Conservation (phyloP, 2,329 filamentous ascomycete species). For the Colletotrichum tropicicola region DNA sequence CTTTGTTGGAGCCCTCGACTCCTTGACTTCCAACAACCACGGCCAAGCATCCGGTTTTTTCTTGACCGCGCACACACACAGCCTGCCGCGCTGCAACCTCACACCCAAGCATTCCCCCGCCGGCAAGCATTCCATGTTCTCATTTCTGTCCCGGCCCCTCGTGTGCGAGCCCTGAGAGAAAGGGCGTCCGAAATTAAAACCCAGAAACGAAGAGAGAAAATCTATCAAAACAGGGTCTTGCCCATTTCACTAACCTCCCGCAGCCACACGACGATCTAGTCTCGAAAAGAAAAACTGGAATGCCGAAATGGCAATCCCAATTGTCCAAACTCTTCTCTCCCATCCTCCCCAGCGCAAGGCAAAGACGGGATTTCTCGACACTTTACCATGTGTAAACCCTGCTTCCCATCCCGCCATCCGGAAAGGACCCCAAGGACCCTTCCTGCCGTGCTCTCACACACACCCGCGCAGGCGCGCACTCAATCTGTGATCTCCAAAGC, state of each 20-base stretch:
- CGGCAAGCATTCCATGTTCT: background rate
- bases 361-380: background rate
- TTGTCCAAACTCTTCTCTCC: background rate
- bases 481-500: background rate
- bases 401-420: background rate
- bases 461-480: background rate
- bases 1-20: too few relatives aligned
- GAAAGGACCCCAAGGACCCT: background rate
- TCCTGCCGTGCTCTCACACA: background rate
- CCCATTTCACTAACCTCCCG: too few relatives aligned
- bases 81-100: background rate
- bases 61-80: background rate
- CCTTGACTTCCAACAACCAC: background rate
- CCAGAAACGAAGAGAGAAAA: too few relatives aligned
- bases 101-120: constrained; percentile 7
- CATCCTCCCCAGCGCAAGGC: background rate
- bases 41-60: background rate
- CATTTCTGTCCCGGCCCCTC: too few relatives aligned
- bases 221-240: too few relatives aligned
- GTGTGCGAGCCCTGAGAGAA: background rate
- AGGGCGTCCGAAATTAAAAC: background rate
- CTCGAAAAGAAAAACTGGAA: constrained; percentile 9
- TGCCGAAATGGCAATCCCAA: constrained; percentile 21
- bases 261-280: constrained; percentile 1
- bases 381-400: background rate